These are phyloP conservation scores for Hypoxylon sp. DNA, from an alignment of 2,329 filamentous ascomycete species.

Conservation along the genomic window DNA sequence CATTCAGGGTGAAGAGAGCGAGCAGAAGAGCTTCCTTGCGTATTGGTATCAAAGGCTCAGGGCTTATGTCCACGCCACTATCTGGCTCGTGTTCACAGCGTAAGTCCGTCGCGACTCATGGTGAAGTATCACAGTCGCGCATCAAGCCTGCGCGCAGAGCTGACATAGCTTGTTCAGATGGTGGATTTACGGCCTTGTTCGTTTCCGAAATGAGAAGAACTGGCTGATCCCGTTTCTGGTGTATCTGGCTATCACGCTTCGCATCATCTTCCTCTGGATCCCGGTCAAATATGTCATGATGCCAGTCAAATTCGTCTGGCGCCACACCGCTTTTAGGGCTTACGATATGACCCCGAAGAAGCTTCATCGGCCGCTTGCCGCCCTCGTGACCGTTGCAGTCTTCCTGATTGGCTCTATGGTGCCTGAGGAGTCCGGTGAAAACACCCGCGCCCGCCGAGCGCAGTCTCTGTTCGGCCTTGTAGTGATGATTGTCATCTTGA, in stretches of 20 bases:
- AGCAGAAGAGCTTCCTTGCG: conserved; percentile 49
- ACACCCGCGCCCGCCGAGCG: conserved; percentile 84
- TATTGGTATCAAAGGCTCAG: conserved; percentile 62
- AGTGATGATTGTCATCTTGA: conserved; percentile 79
- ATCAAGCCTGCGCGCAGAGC: conserved; percentile 22
- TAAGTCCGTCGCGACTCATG: conserved; percentile 49
- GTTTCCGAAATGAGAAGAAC: conserved; percentile 78
- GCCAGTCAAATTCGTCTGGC: conserved; percentile 78
- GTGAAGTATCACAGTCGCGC: conserved; percentile 19
- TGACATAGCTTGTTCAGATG: conserved; percentile 53
- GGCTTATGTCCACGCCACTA: conserved; percentile 61
- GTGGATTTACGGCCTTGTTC: conserved; percentile 64
- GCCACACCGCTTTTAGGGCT: conserved; percentile 71
- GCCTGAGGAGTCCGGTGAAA: conserved; percentile 78
- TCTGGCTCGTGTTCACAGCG: conserved; percentile 59
- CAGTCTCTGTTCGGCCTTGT: conserved; percentile 84
- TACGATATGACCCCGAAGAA: conserved; percentile 76
- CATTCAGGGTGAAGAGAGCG: conserved; percentile 35
- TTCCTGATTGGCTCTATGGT: conserved; percentile 85
- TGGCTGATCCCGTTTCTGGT: conserved; percentile 90
- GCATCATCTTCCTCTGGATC: conserved; percentile 81
- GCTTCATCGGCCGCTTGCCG: conserved; percentile 74
- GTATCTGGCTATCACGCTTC: conserved; percentile 81
- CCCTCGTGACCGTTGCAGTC: conserved; percentile 74
- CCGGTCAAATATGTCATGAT: conserved; percentile 76